These are phyloP conservation scores for Plasmodium coatneyi DNA, from an alignment of 169 alveolate genomes.

Conservation along the genomic window DNA sequence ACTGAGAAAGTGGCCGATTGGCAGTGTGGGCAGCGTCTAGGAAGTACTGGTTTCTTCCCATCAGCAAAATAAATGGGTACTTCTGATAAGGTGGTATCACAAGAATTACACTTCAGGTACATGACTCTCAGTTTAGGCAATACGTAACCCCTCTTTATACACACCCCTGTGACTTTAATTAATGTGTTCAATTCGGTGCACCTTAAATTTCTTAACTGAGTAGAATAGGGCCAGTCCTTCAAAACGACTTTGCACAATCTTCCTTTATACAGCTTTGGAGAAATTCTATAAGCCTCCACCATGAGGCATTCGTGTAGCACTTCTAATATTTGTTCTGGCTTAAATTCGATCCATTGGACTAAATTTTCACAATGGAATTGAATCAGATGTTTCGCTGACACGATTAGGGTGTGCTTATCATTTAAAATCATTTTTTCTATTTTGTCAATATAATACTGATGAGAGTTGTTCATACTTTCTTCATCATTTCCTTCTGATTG, in stretches of 20 bases:
- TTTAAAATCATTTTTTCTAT: constrained; percentile 89
- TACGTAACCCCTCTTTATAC: constrained; percentile 94
- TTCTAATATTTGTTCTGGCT: constrained; percentile 86
- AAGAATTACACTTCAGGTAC: constrained; percentile 89
- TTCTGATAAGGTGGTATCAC: constrained; percentile 85
- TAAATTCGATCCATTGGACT: constrained; percentile 85
- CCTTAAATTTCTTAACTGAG: constrained; percentile 93
- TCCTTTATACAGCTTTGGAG: constrained; percentile 83
- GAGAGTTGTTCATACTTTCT: constrained; percentile 38
- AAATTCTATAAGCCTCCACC: constrained; percentile 84
- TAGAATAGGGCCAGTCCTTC: constrained; percentile 93
- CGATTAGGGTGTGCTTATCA: constrained; percentile 84
- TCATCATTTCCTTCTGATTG: constrained; percentile 75
- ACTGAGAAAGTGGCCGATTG: constrained; percentile 92
- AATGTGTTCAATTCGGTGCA: constrained; percentile 94
- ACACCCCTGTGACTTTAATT: constrained; percentile 94
- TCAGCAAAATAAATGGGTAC: constrained; percentile 86
- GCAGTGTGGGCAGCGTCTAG: constrained; percentile 94
- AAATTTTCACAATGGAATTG: constrained; percentile 87
- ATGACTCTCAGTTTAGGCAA: constrained; percentile 93
- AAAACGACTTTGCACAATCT: constrained; percentile 88
- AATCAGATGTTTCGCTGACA: constrained; percentile 87
- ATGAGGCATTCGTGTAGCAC: constrained; percentile 87
- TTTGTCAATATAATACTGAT: constrained; percentile 84
- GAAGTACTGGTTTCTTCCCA: constrained; percentile 82